Evolutionary conservation across 495 filamentous ascomycete genomes (phyloP).

Genomic region (Friedmanniomyces endolithicus): DNA sequence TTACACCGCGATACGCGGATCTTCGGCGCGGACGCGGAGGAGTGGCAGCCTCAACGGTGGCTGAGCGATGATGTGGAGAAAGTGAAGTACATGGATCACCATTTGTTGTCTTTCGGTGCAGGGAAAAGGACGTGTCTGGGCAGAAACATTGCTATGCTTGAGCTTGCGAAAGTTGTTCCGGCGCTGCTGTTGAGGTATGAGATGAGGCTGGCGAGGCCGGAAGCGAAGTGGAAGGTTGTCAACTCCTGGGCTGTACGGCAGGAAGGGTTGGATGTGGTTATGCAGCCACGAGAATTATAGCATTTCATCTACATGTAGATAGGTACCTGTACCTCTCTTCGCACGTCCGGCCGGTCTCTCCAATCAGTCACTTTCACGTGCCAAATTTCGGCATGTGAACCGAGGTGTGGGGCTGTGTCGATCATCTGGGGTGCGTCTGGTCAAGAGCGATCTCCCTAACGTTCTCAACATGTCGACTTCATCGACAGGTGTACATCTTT

Average conservation of each 20-base stretch:
- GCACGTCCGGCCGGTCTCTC: neutral
- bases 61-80: conserved; percentile 10
- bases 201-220: conserved; percentile 16
- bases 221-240: conserved; percentile 15
- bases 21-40: conserved; percentile 20
- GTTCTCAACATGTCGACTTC: neutral
- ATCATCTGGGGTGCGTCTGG: neutral
- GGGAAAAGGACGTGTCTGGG: conserved; percentile 24
- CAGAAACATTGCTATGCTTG: conserved; percentile 23
- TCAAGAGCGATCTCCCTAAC: neutral
- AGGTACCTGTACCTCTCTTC: neutral
- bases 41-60: conserved; percentile 20
- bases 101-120: conserved; percentile 22
- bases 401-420: neutral
- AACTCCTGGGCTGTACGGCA: conserved; percentile 19
- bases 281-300: neutral
- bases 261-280: conserved; percentile 14
- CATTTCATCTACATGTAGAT: neutral
- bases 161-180: conserved; percentile 26
- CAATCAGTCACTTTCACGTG: neutral
- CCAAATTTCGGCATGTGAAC: neutral
- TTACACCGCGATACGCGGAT: conserved; percentile 16
- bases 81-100: conserved; percentile 17
- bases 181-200: conserved; percentile 20
- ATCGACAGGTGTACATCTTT: neutral